Conservation (phyloP, 495 filamentous ascomycete genomes). For the Saxophila tyrrhenica region DNA sequence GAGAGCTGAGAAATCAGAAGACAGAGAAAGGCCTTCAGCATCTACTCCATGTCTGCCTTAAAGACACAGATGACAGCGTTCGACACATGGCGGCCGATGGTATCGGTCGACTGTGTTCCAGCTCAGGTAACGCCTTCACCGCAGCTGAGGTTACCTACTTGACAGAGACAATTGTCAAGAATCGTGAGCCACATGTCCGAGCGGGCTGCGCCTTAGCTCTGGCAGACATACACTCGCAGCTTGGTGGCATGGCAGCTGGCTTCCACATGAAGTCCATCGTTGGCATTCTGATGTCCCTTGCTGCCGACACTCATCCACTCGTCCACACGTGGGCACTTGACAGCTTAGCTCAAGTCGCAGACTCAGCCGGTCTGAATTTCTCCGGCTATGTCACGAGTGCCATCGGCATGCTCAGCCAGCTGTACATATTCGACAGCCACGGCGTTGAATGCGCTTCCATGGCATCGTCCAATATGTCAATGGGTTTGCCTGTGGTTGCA, state of each 20-base stretch:
- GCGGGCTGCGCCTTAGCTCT: conserved; percentile 90
- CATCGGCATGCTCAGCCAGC: conserved; percentile 81
- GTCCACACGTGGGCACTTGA: conserved; percentile 96
- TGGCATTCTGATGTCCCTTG: conserved; percentile 86
- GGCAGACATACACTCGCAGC: conserved; percentile 85
- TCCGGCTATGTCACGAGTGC: conserved; percentile 81
- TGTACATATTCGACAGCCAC: conserved; percentile 85
- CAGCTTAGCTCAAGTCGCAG: conserved; percentile 73
- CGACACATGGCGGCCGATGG: conserved; percentile 78
- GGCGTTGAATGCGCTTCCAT: conserved; percentile 68
- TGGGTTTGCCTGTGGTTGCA: conserved; percentile 66
- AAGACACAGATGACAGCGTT: conserved; percentile 73
- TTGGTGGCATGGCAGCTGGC: conserved; percentile 97
- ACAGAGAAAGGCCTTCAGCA: conserved; percentile 85
- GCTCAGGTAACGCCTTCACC: conserved; percentile 74
- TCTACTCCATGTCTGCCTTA: conserved; percentile 56
- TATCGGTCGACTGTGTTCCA: conserved; percentile 80
- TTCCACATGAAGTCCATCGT: conserved; percentile 93
- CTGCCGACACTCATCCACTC: conserved; percentile 88
- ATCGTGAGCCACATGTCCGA: conserved; percentile 82
- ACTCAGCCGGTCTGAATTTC: conserved; percentile 87
- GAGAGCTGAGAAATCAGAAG: conserved; percentile 58
- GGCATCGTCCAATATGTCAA: conserved; percentile 77
- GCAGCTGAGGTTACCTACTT: conserved; percentile 79
- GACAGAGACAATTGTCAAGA: conserved; percentile 87